Base-by-base conservation (phyloP, 192 early-diverging fungal species). In the Coemansia sp. region DNA sequence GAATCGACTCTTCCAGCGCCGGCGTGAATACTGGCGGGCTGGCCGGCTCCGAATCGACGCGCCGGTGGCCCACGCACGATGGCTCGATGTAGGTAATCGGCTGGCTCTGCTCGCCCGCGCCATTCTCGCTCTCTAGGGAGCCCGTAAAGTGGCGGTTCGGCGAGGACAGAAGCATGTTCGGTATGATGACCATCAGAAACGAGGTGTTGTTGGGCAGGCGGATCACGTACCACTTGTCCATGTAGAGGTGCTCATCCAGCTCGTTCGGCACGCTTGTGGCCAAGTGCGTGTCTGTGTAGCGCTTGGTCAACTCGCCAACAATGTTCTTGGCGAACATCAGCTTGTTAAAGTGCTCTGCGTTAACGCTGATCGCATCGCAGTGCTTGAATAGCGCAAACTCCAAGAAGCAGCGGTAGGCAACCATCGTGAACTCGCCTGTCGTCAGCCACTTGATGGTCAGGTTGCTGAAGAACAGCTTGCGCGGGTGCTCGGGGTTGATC, bases 191-290 rank as follows among this genome's bases (percentile, higher is more conserved):
- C 64, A 67, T 67, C 51, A 75, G 25, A 47, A 75, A 75, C 37
- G 71, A 67, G 21, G 51, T 43, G 48, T 64, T 75, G 47, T 75
- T 75, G 23, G 54, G 60, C 16, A 75, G 56, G 13, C 71, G 64
- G 31, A 54, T 48, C 8, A 67, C 71, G 45, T 56, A 75, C 71
- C 71, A 75, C 39, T 75, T 75, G 45, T 75, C 71, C 51, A 67
- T 46, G 35, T 59, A 75, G 13, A 68, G 32, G 29, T 75, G 60
- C 31, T 47, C 49, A 40, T 75, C 71, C 11, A 75, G 65, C 26
- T 46, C 71, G 22, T 75, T 75, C 2, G 71, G 56, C 22, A 68
- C 55, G 13, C 60, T 60, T 7, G 60, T 47, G 2, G 65, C 60
- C 44, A 44, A 48, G 16, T 39, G 55, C 34, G 68, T n/a, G 8